Base-by-base conservation (phyloP, 805 yeast genomes). In the Wickerhamomyces ciferrii region DNA sequence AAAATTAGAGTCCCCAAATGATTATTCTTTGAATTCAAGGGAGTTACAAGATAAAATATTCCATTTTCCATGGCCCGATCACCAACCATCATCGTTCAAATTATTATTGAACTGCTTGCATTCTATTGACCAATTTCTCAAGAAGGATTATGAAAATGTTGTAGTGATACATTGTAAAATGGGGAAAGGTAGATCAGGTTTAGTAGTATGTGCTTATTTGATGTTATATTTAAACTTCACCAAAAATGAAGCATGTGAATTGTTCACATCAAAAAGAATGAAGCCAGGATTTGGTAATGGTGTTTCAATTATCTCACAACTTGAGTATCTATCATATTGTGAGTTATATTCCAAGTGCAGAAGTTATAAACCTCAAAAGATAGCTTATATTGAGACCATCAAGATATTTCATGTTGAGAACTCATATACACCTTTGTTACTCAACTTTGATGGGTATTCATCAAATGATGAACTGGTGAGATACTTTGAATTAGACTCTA, bases 171-270 rank as follows among this genome's bases (percentile, higher is more conserved):
- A 92, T 60, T 92, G 98, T 61, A 82, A 85, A 57, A 87, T 87
- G 52, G 98, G 98, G 0, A 90, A 89, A 63, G 98, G 98, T 0
- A 69, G 98, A 24, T 83, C 96, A 0, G 97, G 98, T 0, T 74
- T 90, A 2, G 65, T 88, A 1, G 76, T 78, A 7, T 79, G 87
- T 49, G 87, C 90, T 0, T 85, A 80, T 57, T 62, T 91, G 50
- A 83, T 90, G 78, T 71, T 70, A 43, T 60, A 64, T 43, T 60
- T 62, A 31, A 65, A 65, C 2, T 45, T 70, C 45, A 49, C 71
- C 0, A 67, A 74, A 14, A 62, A 66, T 2, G 71, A 68, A 18
- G 87, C 90, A 2, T 69, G 76, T 38, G 62, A 61, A 0, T 47
- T 70, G 8, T 90, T 84, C 59, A 78, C 84, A 2, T 47, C 55